Base-by-base conservation (phyloP, 164 flowering plant genomes). In the Brasenia schreberi region DNA sequence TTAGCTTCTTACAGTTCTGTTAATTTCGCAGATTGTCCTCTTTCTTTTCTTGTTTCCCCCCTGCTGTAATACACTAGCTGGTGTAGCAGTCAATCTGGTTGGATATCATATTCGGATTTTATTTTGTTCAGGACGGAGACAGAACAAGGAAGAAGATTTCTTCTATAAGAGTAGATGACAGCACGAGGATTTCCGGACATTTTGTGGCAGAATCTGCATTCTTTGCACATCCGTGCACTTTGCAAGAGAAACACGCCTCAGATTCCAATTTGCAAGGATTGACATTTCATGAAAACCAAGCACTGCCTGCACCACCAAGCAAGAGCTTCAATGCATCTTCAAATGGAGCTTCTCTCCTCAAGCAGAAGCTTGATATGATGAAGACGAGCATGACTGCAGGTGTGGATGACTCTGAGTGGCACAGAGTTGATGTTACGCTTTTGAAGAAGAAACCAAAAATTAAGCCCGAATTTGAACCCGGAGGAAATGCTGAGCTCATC, bases 111-210 rank as follows among this genome's bases (percentile, higher is more conserved):
- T 4, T 33, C 39, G 3, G 39, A 33, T 33, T 33, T 33, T 33
- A 33, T 27, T 58, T 42, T 33, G 39, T 69, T 64, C 71, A 72
- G 75, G 62, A 68, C 9, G 62, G 45, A 49, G 71, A 72, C 65
- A 72, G 68, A 63, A 61, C 68, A 61, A 65, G 45, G 71, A 65
- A 71, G 68, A 72, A 66, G 64, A n/a, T 61, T 0, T 68, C 66
- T 49, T 33, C 66, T 52, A 18, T 62, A 10, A 70, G 61, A 60
- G 52, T 49, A 43, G 75, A 72, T 11, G 71, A 68, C 49, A 49
- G 62, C 44, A 70, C 27, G 18, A 19, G 71, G 19, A 69, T 65
- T 49, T 9, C 56, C 4, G 14, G 56, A 14, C 10, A 49, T 6
- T 9, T 49, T 49, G 56, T 49, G 56, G 9, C 56, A 65, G 75